Percentiles rank a stretch among this genome's conserved stretches.
These are phyloP conservation scores for Rutstroemia sp. DNA, from an alignment of 2,329 filamentous ascomycete genomes.

Conservation along the genomic window DNA sequence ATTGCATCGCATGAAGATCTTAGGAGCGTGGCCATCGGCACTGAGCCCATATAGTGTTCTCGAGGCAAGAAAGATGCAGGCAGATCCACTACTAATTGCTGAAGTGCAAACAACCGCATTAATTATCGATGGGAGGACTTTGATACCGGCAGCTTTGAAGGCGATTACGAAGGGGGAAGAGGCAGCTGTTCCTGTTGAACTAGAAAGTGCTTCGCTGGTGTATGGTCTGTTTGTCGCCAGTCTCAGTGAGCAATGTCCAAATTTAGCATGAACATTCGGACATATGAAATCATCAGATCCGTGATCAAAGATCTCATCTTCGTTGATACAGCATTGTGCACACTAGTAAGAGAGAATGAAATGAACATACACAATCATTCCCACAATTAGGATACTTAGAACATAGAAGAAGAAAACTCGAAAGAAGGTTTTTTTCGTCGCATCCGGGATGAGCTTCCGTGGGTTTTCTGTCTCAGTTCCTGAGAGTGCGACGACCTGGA, in stretches of 20 bases:
- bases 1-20: conserved; percentile 46
- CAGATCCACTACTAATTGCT: conserved; percentile 7
- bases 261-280: too few relatives aligned
- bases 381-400: conserved; percentile 34
- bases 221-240: conserved; percentile 50
- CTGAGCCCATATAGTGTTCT: conserved; percentile 54
- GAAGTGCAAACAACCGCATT: conserved; percentile 66
- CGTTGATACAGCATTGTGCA: too few relatives aligned
- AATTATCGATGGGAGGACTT: conserved; percentile 63
- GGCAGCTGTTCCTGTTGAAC: conserved; percentile 36
- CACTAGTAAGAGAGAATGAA: conserved; percentile 18
- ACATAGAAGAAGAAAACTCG: conserved; percentile 47
- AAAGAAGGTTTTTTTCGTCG: conserved; percentile 43
- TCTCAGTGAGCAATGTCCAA: conserved; percentile 13
- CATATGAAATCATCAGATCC: too few relatives aligned
- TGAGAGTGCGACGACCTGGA: conserved; percentile 47
- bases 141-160: conserved; percentile 58
- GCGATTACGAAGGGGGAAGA: conserved; percentile 66
- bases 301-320: too few relatives aligned
- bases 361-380: conserved; percentile 39
- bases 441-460: conserved; percentile 46
- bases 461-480: conserved; percentile 49
- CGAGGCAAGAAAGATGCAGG: conserved; percentile 5
- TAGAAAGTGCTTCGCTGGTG: conserved; percentile 39
- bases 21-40: conserved; percentile 47